Evolutionary conservation across 1,284 basidiomycete genomes (phyloP).

Genomic region (Ceratobasidium sp.): DNA sequence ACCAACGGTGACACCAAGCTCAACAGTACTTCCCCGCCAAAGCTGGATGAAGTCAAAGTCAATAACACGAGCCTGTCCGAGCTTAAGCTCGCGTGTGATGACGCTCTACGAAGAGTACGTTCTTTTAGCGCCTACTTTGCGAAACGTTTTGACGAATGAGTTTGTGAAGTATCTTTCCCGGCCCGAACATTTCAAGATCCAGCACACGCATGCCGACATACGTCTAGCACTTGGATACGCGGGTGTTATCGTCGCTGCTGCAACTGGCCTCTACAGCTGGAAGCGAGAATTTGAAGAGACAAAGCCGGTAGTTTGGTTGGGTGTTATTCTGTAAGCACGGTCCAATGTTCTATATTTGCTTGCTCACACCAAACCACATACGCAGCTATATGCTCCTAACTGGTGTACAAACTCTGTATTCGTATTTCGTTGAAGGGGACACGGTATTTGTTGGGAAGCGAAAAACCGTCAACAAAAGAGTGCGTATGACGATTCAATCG

Average conservation of each 20-base stretch:
- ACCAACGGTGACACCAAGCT: constrained; percentile 8
- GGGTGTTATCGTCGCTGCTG: constrained; percentile 77
- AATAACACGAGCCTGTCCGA: constrained; percentile 83
- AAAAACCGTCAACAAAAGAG: constrained; percentile 81
- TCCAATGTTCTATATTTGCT: constrained; percentile 22
- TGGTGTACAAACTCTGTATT: constrained; percentile 72
- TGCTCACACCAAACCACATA: background rate
- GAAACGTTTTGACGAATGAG: constrained; percentile 8
- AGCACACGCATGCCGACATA: constrained; percentile 83
- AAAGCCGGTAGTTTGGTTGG: constrained; percentile 78
- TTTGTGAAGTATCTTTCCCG: constrained; percentile 72
- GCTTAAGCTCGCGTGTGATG: constrained; percentile 89
- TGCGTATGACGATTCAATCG: constrained; percentile 51
- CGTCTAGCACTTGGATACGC: constrained; percentile 83
- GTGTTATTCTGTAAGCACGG: constrained; percentile 70
- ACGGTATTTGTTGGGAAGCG: constrained; percentile 82
- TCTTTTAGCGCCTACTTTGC: background rate
- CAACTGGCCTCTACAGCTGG: constrained; percentile 83
- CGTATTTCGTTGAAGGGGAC: constrained; percentile 79
- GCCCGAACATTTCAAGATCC: constrained; percentile 83
- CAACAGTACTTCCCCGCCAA: constrained; percentile 8
- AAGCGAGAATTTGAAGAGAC: constrained; percentile 84
- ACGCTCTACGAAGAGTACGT: constrained; percentile 85
- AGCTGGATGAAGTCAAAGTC: constrained; percentile 72
- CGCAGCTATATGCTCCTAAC: constrained; percentile 76